Evolutionary conservation across 129 eudicot species (phyloP).

Genomic region (Kitagawia praeruptora): DNA sequence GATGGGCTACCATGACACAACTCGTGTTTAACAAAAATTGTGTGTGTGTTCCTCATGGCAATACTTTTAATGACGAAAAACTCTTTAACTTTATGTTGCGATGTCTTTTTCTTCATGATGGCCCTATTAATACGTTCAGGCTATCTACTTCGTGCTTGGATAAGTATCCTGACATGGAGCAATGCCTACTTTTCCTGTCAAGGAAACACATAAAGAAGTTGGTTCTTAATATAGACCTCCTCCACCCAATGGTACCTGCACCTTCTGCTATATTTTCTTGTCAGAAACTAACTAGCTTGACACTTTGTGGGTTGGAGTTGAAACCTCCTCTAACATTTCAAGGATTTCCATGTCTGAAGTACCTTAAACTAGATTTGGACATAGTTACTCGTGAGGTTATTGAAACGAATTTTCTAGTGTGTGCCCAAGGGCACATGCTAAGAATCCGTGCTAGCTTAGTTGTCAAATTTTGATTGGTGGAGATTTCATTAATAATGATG

Average conservation of each 20-base stretch:
- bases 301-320: neutral
- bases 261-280: neutral
- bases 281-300: neutral
- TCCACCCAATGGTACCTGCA: neutral
- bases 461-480: no score
- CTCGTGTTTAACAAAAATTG: neutral
- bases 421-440: no score
- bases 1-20: neutral
- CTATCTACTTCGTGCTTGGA: neutral
- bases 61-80: neutral
- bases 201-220: neutral
- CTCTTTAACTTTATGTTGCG: neutral
- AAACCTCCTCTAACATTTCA: neutral
- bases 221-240: neutral
- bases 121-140: neutral
- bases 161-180: neutral
- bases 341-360: neutral
- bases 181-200: neutral
- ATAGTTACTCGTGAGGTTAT: neutral
- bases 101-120: neutral
- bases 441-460: no score
- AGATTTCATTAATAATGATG: no score
- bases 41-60: neutral
- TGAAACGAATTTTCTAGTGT: no score
- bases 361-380: neutral